Conservation (phyloP, 1,284 basidiomycete species). For the Mycena sp. region DNA sequence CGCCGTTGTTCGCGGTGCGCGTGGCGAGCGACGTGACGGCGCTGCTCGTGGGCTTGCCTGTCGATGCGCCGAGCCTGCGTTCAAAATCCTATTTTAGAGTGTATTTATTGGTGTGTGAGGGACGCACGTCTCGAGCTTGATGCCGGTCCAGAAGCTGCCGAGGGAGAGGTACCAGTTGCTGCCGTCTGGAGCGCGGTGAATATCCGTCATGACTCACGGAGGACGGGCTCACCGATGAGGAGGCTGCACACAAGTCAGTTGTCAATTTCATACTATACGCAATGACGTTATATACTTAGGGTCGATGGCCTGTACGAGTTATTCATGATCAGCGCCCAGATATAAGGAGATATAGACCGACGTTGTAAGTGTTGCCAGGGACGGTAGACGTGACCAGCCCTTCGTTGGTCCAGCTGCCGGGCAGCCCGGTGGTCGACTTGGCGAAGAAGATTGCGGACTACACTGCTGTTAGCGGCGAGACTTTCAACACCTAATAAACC, state of each 20-base stretch:
- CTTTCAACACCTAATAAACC: not conserved
- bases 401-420: not conserved
- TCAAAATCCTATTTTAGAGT: not conserved
- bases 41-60: conserved; percentile 51
- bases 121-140: not conserved
- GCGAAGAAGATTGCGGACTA: conserved; percentile 14
- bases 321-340: not conserved
- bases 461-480: not conserved
- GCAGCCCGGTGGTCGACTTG: not conserved
- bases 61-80: conserved; percentile 46
- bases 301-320: not conserved
- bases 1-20: conserved; percentile 52
- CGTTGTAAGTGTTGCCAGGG: not conserved
- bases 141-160: conserved; percentile 13
- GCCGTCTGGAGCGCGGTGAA: not conserved
- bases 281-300: not conserved
- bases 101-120: not conserved
- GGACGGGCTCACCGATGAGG: not conserved
- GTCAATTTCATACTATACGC: not conserved
- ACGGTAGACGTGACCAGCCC: not conserved
- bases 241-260: not conserved
- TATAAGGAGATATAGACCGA: not conserved
- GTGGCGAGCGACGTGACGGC: conserved; percentile 54
- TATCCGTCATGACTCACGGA: not conserved
- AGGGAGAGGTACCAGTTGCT: conserved; percentile 7